Conservation (phyloP, 192 early-diverging fungal genomes). For the Coemansia sp. region DNA sequence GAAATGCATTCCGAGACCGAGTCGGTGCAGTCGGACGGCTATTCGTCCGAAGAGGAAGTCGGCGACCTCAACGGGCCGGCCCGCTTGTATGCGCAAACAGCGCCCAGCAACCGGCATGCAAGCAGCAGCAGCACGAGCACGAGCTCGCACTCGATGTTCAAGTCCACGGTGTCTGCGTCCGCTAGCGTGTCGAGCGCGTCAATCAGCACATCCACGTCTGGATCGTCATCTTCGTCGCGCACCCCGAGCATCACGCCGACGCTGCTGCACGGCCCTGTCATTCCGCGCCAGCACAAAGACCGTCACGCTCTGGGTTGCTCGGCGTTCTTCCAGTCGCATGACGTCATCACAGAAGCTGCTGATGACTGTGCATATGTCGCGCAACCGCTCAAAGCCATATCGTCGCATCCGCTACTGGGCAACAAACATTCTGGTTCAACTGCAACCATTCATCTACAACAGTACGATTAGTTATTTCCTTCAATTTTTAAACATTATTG, state of each 20-base stretch:
- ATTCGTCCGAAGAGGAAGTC: slow-evolving; percentile 17
- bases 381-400: neutral
- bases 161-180: neutral
- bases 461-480: slow-evolving; percentile 14
- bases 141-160: slow-evolving; percentile 11
- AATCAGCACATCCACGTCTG: slow-evolving; percentile 13
- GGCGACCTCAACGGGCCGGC: neutral
- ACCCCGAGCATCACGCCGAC: slow-evolving; percentile 24
- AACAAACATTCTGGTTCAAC: slow-evolving; percentile 19
- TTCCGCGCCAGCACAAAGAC: slow-evolving; percentile 31
- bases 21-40: slow-evolving; percentile 19
- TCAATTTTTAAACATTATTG: neutral
- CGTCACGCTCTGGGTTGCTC: slow-evolving; percentile 10
- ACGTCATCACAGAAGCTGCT: slow-evolving; percentile 7
- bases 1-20: slow-evolving; percentile 22
- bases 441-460: slow-evolving; percentile 32
- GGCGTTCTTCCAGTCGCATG: slow-evolving; percentile 24
- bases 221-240: slow-evolving; percentile 14
- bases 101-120: slow-evolving; percentile 11
- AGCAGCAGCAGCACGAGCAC: slow-evolving; percentile 7
- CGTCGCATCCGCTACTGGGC: slow-evolving; percentile 4
- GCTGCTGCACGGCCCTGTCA: slow-evolving; percentile 31
- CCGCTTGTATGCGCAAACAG: slow-evolving; percentile 9
- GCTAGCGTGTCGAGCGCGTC: slow-evolving; percentile 13
- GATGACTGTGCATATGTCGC: neutral